These are phyloP conservation scores for Pyrus hybrid DNA, from an alignment of 331 rosid genomes.

Conservation along the genomic window DNA sequence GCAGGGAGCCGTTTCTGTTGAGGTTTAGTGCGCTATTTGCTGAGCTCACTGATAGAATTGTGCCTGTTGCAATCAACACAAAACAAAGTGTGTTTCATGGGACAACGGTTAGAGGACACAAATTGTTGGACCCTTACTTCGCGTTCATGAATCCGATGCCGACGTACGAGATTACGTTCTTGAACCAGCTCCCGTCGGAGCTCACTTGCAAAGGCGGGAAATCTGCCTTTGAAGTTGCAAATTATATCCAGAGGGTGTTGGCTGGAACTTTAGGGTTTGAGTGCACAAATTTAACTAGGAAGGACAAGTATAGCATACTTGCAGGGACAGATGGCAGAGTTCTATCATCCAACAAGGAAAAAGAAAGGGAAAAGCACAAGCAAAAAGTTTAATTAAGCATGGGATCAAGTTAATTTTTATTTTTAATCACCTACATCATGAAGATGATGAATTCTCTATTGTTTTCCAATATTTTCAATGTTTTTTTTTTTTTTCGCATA, in stretches of 20 bases:
- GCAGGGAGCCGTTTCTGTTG: constrained; percentile 74
- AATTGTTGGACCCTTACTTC: constrained; percentile 75
- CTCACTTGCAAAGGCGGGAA: constrained; percentile 69
- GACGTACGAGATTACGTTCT: constrained; percentile 68
- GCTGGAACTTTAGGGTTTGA: constrained; percentile 88
- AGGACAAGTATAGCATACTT: constrained; percentile 71
- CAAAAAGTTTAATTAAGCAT: neutral
- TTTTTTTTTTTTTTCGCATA: neutral
- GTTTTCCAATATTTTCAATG: neutral
- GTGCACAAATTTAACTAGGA: constrained; percentile 83
- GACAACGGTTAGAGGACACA: constrained; percentile 66
- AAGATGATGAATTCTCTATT: neutral
- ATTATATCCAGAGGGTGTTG: constrained; percentile 71
- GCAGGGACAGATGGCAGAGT: constrained; percentile 92
- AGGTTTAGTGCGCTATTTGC: constrained; percentile 93
- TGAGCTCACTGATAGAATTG: constrained; percentile 76
- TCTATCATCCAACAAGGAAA: constrained; percentile 36
- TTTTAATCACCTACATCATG: neutral
- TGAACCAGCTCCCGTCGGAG: constrained; percentile 67
- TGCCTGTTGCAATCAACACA: constrained; percentile 83
- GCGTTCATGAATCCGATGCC: constrained; percentile 94
- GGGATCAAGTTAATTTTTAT: neutral
- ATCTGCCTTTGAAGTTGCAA: constrained; percentile 77
- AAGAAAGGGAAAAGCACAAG: constrained; percentile 10
- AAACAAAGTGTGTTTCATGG: constrained; percentile 83